A percentile compares a stretch with the other conserved stretches of the same genome.
Conservation (phyloP, 2,329 filamentous ascomycete genomes). For the Lasiodiplodia gonubiensis region DNA sequence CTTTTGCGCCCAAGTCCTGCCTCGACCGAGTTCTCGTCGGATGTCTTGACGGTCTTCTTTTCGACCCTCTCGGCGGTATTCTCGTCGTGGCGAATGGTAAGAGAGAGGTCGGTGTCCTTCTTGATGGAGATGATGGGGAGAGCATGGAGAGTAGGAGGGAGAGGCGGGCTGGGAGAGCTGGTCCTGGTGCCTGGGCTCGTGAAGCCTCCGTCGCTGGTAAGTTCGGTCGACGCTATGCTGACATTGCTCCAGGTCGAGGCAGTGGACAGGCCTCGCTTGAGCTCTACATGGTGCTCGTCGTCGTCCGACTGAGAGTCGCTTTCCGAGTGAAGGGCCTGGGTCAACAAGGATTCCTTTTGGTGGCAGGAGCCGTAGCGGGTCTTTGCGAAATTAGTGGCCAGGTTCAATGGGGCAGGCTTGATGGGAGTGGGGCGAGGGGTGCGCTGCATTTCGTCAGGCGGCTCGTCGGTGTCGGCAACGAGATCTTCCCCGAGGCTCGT, state of each 20-base stretch:
- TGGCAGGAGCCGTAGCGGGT: slow-evolving; percentile 55
- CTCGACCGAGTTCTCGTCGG: slow-evolving; percentile 64
- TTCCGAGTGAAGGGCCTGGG: slow-evolving; percentile 73
- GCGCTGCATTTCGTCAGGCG: slow-evolving; percentile 69
- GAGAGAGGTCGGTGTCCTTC: slow-evolving; percentile 41
- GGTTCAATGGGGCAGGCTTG: slow-evolving; percentile 46
- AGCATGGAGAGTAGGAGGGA: slow-evolving; percentile 60
- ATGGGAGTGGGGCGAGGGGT: slow-evolving; percentile 51
- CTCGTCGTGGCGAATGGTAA: slow-evolving; percentile 46
- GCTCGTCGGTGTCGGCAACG: slow-evolving; percentile 82
- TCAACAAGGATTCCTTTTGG: slow-evolving; percentile 81
- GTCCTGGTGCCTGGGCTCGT: slow-evolving; percentile 84
- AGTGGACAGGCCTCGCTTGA: slow-evolving; percentile 53
- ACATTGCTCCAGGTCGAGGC: slow-evolving; percentile 78
- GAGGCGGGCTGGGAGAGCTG: slow-evolving; percentile 86
- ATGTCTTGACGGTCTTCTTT: slow-evolving; percentile 34
- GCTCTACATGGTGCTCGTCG: slow-evolving; percentile 45
- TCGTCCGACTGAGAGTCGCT: slow-evolving; percentile 46
- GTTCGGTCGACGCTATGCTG: slow-evolving; percentile 82
- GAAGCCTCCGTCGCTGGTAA: slow-evolving; percentile 92
- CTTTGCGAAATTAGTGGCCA: slow-evolving; percentile 53
- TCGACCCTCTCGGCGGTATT: slow-evolving; percentile 34
- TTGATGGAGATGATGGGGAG: slow-evolving; percentile 46
- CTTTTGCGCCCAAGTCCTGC: slow-evolving; percentile 76
- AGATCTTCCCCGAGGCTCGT: slow-evolving; percentile 60